Evolutionary conservation across 495 filamentous ascomycete genomes (phyloP).

Genomic region (Echria macrotheca): DNA sequence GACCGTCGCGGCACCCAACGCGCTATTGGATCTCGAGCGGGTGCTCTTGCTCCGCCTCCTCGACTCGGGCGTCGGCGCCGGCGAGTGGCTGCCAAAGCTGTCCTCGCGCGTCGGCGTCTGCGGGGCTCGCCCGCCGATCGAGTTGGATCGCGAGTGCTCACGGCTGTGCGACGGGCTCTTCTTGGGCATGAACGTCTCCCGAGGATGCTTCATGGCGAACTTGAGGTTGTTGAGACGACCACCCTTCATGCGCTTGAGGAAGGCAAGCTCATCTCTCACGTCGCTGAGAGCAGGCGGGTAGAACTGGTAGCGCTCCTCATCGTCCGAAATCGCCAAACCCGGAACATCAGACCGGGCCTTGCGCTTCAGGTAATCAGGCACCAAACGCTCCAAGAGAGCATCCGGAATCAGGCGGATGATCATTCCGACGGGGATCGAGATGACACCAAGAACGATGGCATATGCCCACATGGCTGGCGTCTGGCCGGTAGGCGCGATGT

Average conservation of each 20-base stretch:
- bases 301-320: slow-evolving; percentile 61
- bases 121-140: slow-evolving; percentile 46
- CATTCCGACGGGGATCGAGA: slow-evolving; percentile 71
- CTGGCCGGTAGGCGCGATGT: slow-evolving; percentile 53
- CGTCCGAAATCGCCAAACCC: slow-evolving; percentile 63
- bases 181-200: slow-evolving; percentile 63
- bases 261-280: slow-evolving; percentile 73
- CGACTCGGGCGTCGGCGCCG: slow-evolving; percentile 64
- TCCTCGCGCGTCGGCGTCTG: slow-evolving; percentile 61
- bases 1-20: slow-evolving; percentile 75
- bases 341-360: slow-evolving; percentile 44
- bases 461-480: slow-evolving; percentile 69
- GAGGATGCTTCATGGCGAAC: slow-evolving; percentile 76
- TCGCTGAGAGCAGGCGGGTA: slow-evolving; percentile 70
- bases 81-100: slow-evolving; percentile 44
- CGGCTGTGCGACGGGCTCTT: slow-evolving; percentile 62
- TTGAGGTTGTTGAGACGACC: slow-evolving; percentile 83
- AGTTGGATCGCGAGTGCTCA: slow-evolving; percentile 63
- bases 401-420: slow-evolving; percentile 58
- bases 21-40: slow-evolving; percentile 82
- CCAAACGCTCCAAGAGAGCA: slow-evolving; percentile 56
- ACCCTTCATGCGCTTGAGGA: slow-evolving; percentile 86
- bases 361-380: slow-evolving; percentile 63
- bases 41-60: slow-evolving; percentile 59
- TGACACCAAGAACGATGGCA: slow-evolving; percentile 62